Evolutionary conservation across 73 alveolate genomes (phyloP), one percentile per base, ranked within the genome.

Genomic region (Halteria grandinella): DNA sequence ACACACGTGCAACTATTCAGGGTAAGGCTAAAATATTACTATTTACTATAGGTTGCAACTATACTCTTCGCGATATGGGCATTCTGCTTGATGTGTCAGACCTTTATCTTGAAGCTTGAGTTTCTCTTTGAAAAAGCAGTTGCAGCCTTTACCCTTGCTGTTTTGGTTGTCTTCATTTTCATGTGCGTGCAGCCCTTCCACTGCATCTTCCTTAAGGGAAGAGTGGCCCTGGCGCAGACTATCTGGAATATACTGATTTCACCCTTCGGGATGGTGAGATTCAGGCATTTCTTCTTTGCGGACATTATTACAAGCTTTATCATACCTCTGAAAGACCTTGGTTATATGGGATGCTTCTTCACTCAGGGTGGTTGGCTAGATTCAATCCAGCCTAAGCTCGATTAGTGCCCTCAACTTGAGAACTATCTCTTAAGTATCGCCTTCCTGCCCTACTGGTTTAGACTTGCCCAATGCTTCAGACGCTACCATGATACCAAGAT

Each of bases 241-340:
- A 1, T 70, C 15, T 49, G 69, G 55, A 28, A 49, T 31, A 51
- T 70, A 1, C n/a, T 70, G 21, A 70, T 70, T n/a, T 70, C 84
- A 12, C 84, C 84, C 1, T 70, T 70, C 36, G 84, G 84, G 54
- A 11, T 43, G 36, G 84, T 70, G 2, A 70, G 73, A 32, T 70
- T 70, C 40, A 23, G 73, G 7, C 73, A 70, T n/a, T 70, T 70
- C 84, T 70, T 70, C 27, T 52, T 70, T 18, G 84, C 71, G 5
- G 84, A 70, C 52, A 52, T 70, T 24, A 3, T 70, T 8, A 31
- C 62, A 32, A 70, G 84, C 45, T 17, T 70, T 44, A 53, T 52
- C 14, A 52, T 27, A 4, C 71, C 84, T 10, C 23, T 70, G 29
- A 21, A 27, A 43, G 84, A 70, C 23, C 10, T 70, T 1, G 45